Base-by-base conservation (phyloP, 2,329 filamentous ascomycete genomes). In the Cladosporium sp. region DNA sequence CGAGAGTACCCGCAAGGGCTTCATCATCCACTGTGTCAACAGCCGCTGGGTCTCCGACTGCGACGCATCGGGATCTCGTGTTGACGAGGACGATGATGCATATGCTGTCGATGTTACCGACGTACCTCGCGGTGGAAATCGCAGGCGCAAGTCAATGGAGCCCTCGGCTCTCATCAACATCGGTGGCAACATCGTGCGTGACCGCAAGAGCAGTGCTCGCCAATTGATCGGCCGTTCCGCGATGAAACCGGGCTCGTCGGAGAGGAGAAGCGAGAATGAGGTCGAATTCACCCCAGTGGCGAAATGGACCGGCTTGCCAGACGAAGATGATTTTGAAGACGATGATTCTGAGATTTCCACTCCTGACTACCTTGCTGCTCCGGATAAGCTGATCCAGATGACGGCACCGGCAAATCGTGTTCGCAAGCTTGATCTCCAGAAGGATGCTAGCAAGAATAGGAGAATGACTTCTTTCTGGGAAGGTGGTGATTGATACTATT, bases 1-100 rank as follows among this genome's bases (percentile, higher is more conserved):
- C 28, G 65, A 67, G 16, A 67, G 67, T 49, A 67, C 28, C 23
- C 69, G 67, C 12, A 67, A 66, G 26, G 75, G 72, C 18, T 66
- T 67, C 12, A 62, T 69, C 31, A 69, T 78, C n/a, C 70, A 72
- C 66, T 76, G 75, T 62, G 75, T 78, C 66, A 78, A 77, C 68
- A 76, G 73, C 33, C 74, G 76, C 18, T 78, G 76, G 76, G 73
- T 78, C 3, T 72, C 69, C 1, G 76, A 77, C 59, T 78, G 75
- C 58, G 75, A 78, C 31, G 67, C 69, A 3, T 63, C 69, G 18
- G 73, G 76, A 21, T 67, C 29, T 23, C 71, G 73, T 7, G 69
- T 77, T 56, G 68, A 72, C 26, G 76, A 78, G 66, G 33, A 65
- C 16, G 69, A 72, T 52, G 75, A 77, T 35, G 71, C 68, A 3